Conservation (phyloP, 1,284 basidiomycete genomes). For the Cryptococcus wingfieldii region DNA sequence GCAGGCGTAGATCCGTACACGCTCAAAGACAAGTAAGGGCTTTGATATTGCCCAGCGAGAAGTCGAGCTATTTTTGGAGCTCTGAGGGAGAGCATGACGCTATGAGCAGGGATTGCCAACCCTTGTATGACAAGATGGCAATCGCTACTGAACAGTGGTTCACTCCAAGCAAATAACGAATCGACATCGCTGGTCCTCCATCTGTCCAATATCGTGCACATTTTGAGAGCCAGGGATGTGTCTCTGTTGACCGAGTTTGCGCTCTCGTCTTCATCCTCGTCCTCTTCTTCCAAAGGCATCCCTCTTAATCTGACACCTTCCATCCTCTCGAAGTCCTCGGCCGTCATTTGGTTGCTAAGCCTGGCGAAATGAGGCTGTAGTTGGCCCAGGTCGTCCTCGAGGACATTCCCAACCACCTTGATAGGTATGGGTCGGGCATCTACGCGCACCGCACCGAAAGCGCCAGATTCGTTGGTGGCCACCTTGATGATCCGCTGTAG, state of each 20-base stretch:
- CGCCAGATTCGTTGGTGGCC: conserved; percentile 80
- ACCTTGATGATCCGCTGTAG: conserved; percentile 82
- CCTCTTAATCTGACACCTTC: conserved; percentile 1
- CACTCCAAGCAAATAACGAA: conserved; percentile 44
- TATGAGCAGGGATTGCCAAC: conserved; percentile 42
- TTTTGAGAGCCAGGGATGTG: conserved; percentile 33
- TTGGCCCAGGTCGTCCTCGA: conserved; percentile 65
- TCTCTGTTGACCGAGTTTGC: conserved; percentile 46
- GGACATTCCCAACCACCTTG: conserved; percentile 56
- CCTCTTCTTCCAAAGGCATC: conserved; percentile 26
- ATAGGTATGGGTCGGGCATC: conserved; percentile 66
- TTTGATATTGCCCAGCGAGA: conserved; percentile 14
- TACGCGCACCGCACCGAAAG: conserved; percentile 77
- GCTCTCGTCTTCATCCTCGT: conserved; percentile 47
- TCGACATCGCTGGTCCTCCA: conserved; percentile 38
- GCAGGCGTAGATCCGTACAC: conserved; percentile 7
- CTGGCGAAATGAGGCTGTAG: conserved; percentile 58
- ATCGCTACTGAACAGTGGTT: conserved; percentile 42
- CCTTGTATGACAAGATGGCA: conserved; percentile 33
- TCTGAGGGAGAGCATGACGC: conserved; percentile 35
- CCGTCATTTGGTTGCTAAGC: conserved; percentile 44
- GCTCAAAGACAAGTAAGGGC: conserved; percentile 10
- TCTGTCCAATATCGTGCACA: conserved; percentile 41
- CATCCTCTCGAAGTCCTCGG: conserved; percentile 36
- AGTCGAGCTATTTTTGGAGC: conserved; percentile 24